phyloP scores from a whole-genome alignment of 2,329 filamentous ascomycete species.

The Aspergillus intermedius region DNA sequence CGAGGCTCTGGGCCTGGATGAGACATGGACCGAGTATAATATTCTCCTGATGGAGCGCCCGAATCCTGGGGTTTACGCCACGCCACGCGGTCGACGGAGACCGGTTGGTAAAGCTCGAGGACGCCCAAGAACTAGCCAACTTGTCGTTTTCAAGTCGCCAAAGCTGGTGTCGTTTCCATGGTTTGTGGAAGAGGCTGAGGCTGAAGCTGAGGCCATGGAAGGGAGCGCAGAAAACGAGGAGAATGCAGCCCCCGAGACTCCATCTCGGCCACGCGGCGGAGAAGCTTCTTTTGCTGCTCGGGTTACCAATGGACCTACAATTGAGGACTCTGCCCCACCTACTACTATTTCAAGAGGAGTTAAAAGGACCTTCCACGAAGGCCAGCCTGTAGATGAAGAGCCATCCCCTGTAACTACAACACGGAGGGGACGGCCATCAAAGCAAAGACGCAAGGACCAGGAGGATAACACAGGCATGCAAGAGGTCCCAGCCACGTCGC shows the following conservation, averaged over 20 bases:
- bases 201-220: slow-evolving; percentile 1
- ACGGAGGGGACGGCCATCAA: slow-evolving; percentile 11
- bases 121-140: slow-evolving; percentile 32
- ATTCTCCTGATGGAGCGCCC: slow-evolving; percentile 32
- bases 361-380: slow-evolving; percentile 8
- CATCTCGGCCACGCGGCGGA: not conserved
- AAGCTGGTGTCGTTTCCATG: slow-evolving; percentile 29
- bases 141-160: slow-evolving; percentile 35
- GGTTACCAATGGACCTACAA: not conserved
- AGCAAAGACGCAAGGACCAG: slow-evolving; percentile 9
- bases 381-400: slow-evolving; percentile 1
- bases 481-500: not conserved
- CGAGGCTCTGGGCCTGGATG: slow-evolving; percentile 34
- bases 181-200: slow-evolving; percentile 21
- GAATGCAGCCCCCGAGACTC: not conserved
- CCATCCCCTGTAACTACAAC: not conserved
- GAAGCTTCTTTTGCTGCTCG: not conserved
- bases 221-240: too few relatives aligned
- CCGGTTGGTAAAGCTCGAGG: slow-evolving; percentile 33
- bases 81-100: slow-evolving; percentile 32
- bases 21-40: slow-evolving; percentile 37
- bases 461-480: not conserved
- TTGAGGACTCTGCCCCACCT: not conserved
- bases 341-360: slow-evolving; percentile 2
- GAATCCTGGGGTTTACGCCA: slow-evolving; percentile 35